Base-by-base conservation (phyloP, 2,329 filamentous ascomycete species). In the Fusarium staphyleae region DNA sequence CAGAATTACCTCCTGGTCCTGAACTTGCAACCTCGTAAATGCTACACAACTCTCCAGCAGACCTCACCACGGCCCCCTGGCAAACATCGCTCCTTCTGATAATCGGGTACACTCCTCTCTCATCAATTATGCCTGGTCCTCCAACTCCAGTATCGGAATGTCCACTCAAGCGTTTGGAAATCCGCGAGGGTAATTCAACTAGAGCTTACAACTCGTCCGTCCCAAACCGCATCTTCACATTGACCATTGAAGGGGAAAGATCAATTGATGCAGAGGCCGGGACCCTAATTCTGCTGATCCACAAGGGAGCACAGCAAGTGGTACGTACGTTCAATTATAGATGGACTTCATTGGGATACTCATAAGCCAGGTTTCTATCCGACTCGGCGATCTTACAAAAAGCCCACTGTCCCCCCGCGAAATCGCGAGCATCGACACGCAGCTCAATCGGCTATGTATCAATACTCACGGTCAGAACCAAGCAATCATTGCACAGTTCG, bases 121-220 rank as follows among this genome's bases (percentile, higher is more conserved):
- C n/a, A 9, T 22, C 14, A 22, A 51, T 33, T 18, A 70, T 74
- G 71, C 48, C 66, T 37, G 46, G 55, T 2, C 62, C 69, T 14
- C 58, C 63, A 10, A 70, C 67, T 8, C 72, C 72, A 10, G 65
- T 74, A 13, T 69, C 63, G 5, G 43, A 53, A 4, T 72, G 69
- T 35, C 63, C 63, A n/a, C 69, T 74, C 33, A 55, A 48, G 40
- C 60, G 64, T 34, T 50, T 73, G 11, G 69, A 73, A 48, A 64
- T 74, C 15, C 60, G 59, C 14, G 60, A 68, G 48, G 63, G 58
- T 12, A 16, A 30, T 6, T 55, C 57, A 5, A 46, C 57, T 7
- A 63, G 52, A 29, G 43, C 60, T 3, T 72, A 65, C 33, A 57
- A 64, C 40, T 62, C 68, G 9, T 41, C 32, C 3, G 56, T 33